Evolutionary conservation across 2,329 filamentous ascomycete genomes (phyloP).

Genomic region (Penicillium glabrum): DNA sequence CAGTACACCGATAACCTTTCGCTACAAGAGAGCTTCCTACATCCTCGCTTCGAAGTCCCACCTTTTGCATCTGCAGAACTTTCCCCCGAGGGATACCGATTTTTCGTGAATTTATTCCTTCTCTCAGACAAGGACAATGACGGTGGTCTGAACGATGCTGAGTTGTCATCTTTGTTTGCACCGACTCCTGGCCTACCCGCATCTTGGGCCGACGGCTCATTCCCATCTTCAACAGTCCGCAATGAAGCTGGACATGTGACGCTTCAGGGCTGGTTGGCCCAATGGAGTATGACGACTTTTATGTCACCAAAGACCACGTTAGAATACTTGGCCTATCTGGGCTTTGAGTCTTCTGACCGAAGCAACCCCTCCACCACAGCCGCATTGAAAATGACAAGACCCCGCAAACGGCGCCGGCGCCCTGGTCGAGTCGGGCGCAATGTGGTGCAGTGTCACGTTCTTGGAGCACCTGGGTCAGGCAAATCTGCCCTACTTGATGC

Average conservation of each 20-base stretch:
- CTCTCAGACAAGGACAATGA: conserved; percentile 98
- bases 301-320: conserved; percentile 92
- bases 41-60: conserved; percentile 91
- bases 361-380: conserved; percentile 74
- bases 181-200: conserved; percentile 86
- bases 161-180: conserved; percentile 83
- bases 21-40: conserved; percentile 84
- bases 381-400: conserved; percentile 88
- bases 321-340: conserved; percentile 93
- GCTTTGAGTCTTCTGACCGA: conserved; percentile 77
- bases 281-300: conserved; percentile 99
- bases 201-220: conserved; percentile 85
- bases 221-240: conserved; percentile 89
- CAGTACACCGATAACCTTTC: conserved; percentile 95
- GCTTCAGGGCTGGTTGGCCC: conserved; percentile 93
- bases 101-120: conserved; percentile 95
- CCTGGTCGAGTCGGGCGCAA: conserved; percentile 88
- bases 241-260: conserved; percentile 96
- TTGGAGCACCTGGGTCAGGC: conserved; percentile 81
- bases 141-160: conserved; percentile 82
- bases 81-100: conserved; percentile 90
- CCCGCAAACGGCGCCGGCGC: conserved; percentile 78
- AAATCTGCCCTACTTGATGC: conserved; percentile 90
- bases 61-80: conserved; percentile 90
- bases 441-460: conserved; percentile 88